Percentiles rank a stretch among this genome's conserved stretches.
Evolutionary conservation across 108 stramenopile genomes (phyloP).

Genomic region (Nannochloropsis gaditana): DNA sequence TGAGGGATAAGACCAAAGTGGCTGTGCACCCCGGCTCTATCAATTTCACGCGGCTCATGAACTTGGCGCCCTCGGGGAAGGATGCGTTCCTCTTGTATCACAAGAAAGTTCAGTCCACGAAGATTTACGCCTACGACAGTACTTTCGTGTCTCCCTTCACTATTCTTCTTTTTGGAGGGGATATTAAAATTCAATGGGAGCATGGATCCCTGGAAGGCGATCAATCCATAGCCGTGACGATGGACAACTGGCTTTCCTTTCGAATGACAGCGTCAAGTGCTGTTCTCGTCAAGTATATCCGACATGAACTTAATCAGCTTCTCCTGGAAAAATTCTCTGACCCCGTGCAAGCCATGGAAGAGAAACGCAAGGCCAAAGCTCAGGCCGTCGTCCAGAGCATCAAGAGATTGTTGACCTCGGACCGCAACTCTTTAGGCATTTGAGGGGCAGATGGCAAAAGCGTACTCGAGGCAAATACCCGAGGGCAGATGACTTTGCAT

Average conservation of each 20-base stretch:
- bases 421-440: conserved; percentile 1
- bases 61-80: conserved; percentile 6
- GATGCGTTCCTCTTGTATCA: conserved; percentile 17
- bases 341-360: conserved; percentile 16
- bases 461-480: background rate
- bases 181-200: conserved; percentile 10
- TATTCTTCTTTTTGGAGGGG: conserved; percentile 10
- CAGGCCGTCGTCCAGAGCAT: background rate
- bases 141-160: background rate
- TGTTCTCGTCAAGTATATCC: conserved; percentile 44
- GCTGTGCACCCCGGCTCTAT: conserved; percentile 1
- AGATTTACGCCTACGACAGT: background rate
- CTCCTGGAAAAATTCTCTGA: conserved; percentile 33
- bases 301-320: conserved; percentile 40
- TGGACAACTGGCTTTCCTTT: conserved; percentile 42
- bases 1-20: conserved; percentile 16
- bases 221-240: background rate
- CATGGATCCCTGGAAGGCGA: background rate
- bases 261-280: conserved; percentile 37
- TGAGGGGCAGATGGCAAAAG: background rate
- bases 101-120: background rate
- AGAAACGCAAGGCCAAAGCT: background rate
- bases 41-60: conserved; percentile 8
- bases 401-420: background rate
- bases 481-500: background rate